Evolutionary conservation across 768 basidiomycete species (phyloP).

Genomic region (Leccinum sublutescens): DNA sequence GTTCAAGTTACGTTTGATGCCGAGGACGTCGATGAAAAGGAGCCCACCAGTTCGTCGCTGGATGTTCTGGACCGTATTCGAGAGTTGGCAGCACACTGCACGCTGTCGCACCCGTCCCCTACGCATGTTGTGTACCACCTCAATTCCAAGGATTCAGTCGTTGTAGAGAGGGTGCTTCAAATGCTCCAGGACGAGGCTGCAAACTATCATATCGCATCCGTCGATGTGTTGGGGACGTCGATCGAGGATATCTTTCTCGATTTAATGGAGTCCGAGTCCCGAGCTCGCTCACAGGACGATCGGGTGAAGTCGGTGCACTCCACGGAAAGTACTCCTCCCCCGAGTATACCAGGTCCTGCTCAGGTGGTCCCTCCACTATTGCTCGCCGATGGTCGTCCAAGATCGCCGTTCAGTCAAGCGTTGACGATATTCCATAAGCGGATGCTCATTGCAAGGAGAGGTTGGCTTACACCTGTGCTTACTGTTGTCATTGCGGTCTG

Average conservation of each 20-base stretch:
- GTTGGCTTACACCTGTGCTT: slow-evolving; percentile 66
- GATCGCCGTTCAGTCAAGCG: slow-evolving; percentile 62
- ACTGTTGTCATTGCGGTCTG: slow-evolving; percentile 53
- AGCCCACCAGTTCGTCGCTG: slow-evolving; percentile 11
- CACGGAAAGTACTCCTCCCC: not conserved
- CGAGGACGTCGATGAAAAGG: slow-evolving; percentile 30
- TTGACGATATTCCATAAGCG: slow-evolving; percentile 76
- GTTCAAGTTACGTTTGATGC: slow-evolving; percentile 50
- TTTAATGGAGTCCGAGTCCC: slow-evolving; percentile 50
- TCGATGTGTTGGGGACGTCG: slow-evolving; percentile 69
- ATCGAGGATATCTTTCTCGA: slow-evolving; percentile 82
- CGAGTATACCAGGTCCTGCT: not conserved
- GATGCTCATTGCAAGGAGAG: slow-evolving; percentile 55
- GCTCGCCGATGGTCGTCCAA: slow-evolving; percentile 47
- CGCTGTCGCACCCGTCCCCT: slow-evolving; percentile 43
- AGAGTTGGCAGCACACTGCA: slow-evolving; percentile 43
- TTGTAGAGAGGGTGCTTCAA: slow-evolving; percentile 56
- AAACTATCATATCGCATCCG: slow-evolving; percentile 44
- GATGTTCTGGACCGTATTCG: slow-evolving; percentile 44
- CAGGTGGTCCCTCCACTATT: slow-evolving; percentile 11
- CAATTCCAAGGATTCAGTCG: slow-evolving; percentile 53
- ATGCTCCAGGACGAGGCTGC: slow-evolving; percentile 47
- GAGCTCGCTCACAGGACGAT: slow-evolving; percentile 25
- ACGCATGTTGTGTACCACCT: slow-evolving; percentile 53
- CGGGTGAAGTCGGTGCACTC: slow-evolving; percentile 20